Evolutionary conservation across 768 basidiomycete genomes (phyloP), one percentile per base, ranked within the genome.

Genomic region (Pisolithus sp.): DNA sequence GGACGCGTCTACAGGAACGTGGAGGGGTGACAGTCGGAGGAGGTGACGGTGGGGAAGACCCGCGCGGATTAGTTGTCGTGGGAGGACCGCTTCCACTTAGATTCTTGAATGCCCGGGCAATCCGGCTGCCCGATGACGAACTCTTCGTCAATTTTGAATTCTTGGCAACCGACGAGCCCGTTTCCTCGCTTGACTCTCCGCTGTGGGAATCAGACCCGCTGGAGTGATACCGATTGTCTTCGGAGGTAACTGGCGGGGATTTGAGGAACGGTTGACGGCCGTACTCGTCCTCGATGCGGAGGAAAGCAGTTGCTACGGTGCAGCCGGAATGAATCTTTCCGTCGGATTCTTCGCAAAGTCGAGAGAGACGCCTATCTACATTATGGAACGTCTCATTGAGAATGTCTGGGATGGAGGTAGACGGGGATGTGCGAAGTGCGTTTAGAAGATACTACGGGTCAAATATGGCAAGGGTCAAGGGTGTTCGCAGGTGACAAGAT

Each of bases 271-370:
- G 72, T 63, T 93, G 90, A 26, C 73, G 72, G 31, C 89, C 89
- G 15, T 84, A 73, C 2, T 72, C 74, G 58, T 93, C 92, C 70
- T 99, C 96, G 53, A 97, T 71, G 13, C 96, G 87, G 48, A 99
- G 78, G 70, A 98, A 95, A 2, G 93, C 93, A 24, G 90, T 93
- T 34, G 96, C 96, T 5, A 91, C 96, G 4, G 96, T 99, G 64
- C 95, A 98, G 1, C 96, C 96, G 7, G 91, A 93, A 61, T 95
- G 92, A 46, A 95, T 93, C 68, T 90, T 93, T 58, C 91, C 92
- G 38, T 89, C 86, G 6, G 88, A 88, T 57, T 87, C 83, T 62
- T 89, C 87, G 50, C 93, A 85, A 62, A 97, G 83, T 44, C 76
- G 79, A 17, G 92, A 93, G 30, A 99, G 78, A 52, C 79, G 76